A percentile compares a stretch with the other conserved stretches of the same genome.
Conservation (phyloP, 2,329 filamentous ascomycete species). For the Calonectria henricotiae region DNA sequence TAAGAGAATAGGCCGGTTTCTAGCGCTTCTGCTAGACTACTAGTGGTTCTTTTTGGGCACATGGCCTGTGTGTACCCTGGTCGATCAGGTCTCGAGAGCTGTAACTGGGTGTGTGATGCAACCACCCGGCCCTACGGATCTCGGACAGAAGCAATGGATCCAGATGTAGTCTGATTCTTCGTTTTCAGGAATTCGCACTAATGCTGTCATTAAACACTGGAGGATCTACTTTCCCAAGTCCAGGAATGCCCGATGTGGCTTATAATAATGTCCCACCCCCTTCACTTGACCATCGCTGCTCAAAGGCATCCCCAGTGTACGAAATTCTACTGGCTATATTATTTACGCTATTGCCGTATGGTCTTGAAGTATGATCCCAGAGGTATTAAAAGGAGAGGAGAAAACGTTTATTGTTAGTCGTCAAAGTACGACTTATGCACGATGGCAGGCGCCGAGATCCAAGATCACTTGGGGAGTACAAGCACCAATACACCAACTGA, state of each 20-base stretch:
- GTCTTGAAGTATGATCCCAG: background rate
- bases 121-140: background rate
- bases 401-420: background rate
- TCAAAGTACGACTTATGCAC: constrained; percentile 2
- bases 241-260: background rate
- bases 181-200: background rate
- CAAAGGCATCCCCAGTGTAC: background rate
- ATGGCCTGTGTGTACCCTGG: background rate
- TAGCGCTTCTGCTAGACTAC: background rate
- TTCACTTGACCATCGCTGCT: background rate
- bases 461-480: constrained; percentile 37
- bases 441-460: constrained; percentile 37
- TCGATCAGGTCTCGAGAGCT: background rate
- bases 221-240: background rate
- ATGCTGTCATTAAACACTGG: background rate
- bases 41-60: background rate
- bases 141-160: background rate
- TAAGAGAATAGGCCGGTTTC: background rate
- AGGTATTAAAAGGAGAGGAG: background rate
- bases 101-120: background rate
- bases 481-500: constrained; percentile 28
- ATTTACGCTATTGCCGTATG: background rate
- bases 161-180: background rate
- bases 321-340: background rate
- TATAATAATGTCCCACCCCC: constrained; percentile 14